Percentiles rank a stretch among this genome's conserved stretches.
phyloP scores from a whole-genome alignment of 805 yeast species.

The Ogataea glucozyma region DNA sequence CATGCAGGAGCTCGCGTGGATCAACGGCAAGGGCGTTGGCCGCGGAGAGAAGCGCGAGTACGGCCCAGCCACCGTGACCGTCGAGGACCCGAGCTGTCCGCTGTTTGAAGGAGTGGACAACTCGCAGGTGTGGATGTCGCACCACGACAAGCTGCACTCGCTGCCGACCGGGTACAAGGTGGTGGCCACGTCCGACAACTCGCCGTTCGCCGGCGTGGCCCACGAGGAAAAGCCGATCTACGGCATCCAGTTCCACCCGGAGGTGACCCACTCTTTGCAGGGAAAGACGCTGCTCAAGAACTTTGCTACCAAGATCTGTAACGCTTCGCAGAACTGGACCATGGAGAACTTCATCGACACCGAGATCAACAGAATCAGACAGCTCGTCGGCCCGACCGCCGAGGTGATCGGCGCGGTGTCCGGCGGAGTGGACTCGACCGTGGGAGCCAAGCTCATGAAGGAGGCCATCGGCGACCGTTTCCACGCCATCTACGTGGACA shows the following conservation, averaged over 20 bases:
- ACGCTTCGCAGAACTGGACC: conserved; percentile 89
- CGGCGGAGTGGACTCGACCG: conserved; percentile 99
- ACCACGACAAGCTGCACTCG: conserved; percentile 91
- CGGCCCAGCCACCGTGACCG: conserved; percentile 94
- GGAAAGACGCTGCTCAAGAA: conserved; percentile 87
- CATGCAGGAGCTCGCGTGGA: conserved; percentile 99
- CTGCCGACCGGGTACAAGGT: conserved; percentile 87
- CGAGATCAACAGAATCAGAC: conserved; percentile 89
- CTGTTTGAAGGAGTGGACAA: conserved; percentile 88
- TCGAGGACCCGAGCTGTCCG: conserved; percentile 64
- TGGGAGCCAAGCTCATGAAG: conserved; percentile 96
- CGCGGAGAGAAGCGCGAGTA: conserved; percentile 98
- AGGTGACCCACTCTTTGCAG: conserved; percentile 92
- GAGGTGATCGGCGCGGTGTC: conserved; percentile 99
- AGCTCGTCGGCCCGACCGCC: conserved; percentile 93
- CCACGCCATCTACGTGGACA: conserved; percentile 97
- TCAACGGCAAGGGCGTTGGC: conserved; percentile 89
- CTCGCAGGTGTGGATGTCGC: conserved; percentile 99
- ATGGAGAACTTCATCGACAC: conserved; percentile 98
- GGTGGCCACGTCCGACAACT: conserved; percentile 89
- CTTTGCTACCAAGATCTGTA: conserved; percentile 90
- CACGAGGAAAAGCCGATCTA: conserved; percentile 71
- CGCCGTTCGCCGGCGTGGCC: conserved; percentile 93
- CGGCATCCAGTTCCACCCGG: conserved; percentile 99
- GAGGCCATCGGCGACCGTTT: conserved; percentile 98